Base-by-base conservation (phyloP, 2,329 filamentous ascomycete species). In the Cordyceps javanica region DNA sequence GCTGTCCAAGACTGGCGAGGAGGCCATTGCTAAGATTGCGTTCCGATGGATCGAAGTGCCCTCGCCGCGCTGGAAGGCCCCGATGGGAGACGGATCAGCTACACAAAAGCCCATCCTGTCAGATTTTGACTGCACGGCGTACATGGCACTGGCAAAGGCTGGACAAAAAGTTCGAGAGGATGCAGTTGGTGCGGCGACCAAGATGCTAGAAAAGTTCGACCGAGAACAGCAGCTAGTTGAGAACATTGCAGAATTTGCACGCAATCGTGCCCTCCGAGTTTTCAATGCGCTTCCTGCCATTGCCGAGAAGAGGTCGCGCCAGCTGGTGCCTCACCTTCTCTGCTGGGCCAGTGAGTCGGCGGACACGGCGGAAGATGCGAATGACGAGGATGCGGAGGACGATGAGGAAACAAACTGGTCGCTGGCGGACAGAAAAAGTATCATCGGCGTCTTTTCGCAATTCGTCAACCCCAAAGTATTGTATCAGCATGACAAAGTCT, bases 381-480 rank as follows among this genome's bases (percentile, higher is more conserved):
- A 71, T 26, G 80, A 79, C n/a, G 72, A 73, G 7, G 73, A 75
- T 14, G 71, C 73, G 25, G 78, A 76, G 5, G n/a, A 14, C n/a
- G 73, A 75, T 60, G 72, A 73, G 23, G 60, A 61, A 26, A 68
- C 74, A 30, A 74, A 78, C 57, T 94, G 90, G 89, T 82, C 82
- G 23, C 76, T 91, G 58, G 85, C 85, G 59, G 94, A 99, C 68
- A 88, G 93, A 62, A 93, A 96, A 68, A 82, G 87, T 1, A 85
- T 97, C 67, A 79, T 99, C 34, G 81, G 81, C 1, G 78, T 99
- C 6, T 91, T 99, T 67, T 82, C 89, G 0, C 85, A 91, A 61
- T 97, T 97, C 67, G 76, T 81, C 50, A 99, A 99, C 67, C 91
- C 94, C 0, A 89, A 81, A 65, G 91, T 91, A 1, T 76, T 99